Conservation (phyloP, 345 rosid genomes). For the Crucihimalaya himalaica region DNA sequence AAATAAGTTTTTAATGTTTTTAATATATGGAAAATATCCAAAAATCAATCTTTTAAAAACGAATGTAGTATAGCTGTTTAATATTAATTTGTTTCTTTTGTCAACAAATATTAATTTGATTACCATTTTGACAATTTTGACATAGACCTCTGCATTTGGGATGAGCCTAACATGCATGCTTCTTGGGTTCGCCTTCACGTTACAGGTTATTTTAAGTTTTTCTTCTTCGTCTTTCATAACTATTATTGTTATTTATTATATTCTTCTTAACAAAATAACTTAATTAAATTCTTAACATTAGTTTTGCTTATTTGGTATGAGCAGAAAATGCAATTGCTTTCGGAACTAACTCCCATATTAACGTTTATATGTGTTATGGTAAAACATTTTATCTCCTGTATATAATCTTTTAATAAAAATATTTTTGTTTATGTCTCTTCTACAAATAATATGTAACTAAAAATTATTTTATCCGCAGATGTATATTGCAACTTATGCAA, state of each 20-base stretch:
- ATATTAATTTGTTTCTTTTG: too few species aligned
- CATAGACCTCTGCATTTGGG: conserved; percentile 53
- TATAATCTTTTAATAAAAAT: background rate
- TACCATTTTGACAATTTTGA: background rate
- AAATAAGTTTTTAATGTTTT: too few species aligned
- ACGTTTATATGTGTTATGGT: conserved; percentile 35
- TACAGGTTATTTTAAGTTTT: conserved; percentile 44
- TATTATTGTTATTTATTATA: background rate
- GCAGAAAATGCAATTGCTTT: conserved; percentile 32
- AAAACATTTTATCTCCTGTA: background rate
- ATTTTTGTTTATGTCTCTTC: background rate
- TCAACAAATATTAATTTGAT: too few species aligned
- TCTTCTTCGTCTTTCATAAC: background rate
- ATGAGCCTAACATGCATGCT: conserved; percentile 43
- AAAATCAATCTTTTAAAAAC: too few species aligned
- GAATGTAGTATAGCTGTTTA: too few species aligned
- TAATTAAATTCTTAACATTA: background rate
- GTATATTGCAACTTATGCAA: conserved; percentile 31
- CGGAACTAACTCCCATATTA: conserved; percentile 39
- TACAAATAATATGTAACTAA: background rate
- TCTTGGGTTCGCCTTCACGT: conserved; percentile 48
- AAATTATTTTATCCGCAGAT: conserved; percentile 20
- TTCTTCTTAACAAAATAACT: background rate
- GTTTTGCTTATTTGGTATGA: background rate
- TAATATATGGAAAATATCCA: too few species aligned